Evolutionary conservation across 306 rosid species (phyloP), one percentile per base, ranked within the genome.

Genomic region (Sechiopsis laciniata): DNA sequence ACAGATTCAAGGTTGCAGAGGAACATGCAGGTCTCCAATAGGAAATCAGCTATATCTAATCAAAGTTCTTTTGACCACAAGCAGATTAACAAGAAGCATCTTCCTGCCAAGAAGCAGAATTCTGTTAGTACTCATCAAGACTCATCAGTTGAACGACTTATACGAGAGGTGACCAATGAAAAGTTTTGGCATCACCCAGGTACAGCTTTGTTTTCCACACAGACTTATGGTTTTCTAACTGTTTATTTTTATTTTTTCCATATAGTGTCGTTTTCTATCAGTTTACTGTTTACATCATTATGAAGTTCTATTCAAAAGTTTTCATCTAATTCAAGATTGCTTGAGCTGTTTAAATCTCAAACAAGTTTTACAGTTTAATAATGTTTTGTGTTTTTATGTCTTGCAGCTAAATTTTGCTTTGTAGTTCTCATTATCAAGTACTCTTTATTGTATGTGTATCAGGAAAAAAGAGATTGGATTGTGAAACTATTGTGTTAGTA

Each of bases 111-210:
- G 87, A 94, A 89, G 88, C 98, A 86, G 79, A 76, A 76, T 72
- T 73, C 89, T 73, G 80, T 63, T 24, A 85, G 83, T 80, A 75
- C 75, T 72, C 79, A 91, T 80, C 97, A 87, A 77, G 97, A 94
- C 81, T 81, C 97, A 2, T 94, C 98, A 0, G 95, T 94, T 62
- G 98, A 94, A 81, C 96, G 97, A 76, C 98, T 94, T 62, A 90
- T 94, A 82, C 86, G 98, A 69, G 97, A 94, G 88, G 98, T 94
- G 68, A 94, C 97, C 58, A 94, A 87, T 29, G 98, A 89, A 78
- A 94, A 91, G 87, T 90, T 94, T 84, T 94, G 98, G 97, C 97
- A 87, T 75, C 91, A 87, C 67, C 97, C 97, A 87, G 98, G 98
- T 94, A 87, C 72, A 56, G 16, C 76, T 66, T 57, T 59, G 29